Conservation (phyloP, 2,329 filamentous ascomycete genomes). For the Cladobotryum mycophilum region DNA sequence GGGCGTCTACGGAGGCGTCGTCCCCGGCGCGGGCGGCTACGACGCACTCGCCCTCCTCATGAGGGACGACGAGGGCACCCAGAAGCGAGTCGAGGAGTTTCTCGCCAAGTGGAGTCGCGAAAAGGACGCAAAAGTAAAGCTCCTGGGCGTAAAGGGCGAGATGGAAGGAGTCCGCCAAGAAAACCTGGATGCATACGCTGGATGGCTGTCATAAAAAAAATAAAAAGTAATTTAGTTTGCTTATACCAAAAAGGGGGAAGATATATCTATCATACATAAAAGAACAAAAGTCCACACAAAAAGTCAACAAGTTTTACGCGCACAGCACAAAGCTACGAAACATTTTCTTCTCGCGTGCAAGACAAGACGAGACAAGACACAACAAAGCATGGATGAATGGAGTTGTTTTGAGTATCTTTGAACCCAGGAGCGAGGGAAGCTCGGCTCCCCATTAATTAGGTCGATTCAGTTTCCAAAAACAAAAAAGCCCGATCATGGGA, state of each 20-base stretch:
- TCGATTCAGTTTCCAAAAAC: too few relatives aligned
- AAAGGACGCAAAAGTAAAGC: constrained; percentile 56
- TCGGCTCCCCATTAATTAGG: too few relatives aligned
- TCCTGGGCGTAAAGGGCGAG: constrained; percentile 65
- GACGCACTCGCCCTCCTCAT: constrained; percentile 83
- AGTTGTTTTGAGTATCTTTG: not conserved
- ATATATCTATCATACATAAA: too few relatives aligned
- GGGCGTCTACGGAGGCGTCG: constrained; percentile 84
- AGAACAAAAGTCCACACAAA: too few relatives aligned
- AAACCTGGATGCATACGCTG: constrained; percentile 35
- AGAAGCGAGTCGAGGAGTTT: constrained; percentile 53
- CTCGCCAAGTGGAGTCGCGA: constrained; percentile 58
- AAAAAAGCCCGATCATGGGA: too few relatives aligned
- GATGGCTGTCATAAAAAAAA: constrained; percentile 31
- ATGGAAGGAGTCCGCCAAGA: constrained; percentile 58
- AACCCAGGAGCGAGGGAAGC: too few relatives aligned
- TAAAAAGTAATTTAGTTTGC: too few relatives aligned
- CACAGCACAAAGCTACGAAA: too few relatives aligned
- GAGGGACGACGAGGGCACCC: constrained; percentile 61
- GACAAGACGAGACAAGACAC: too few relatives aligned
- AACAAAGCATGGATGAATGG: not conserved
- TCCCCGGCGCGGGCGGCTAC: constrained; percentile 89
- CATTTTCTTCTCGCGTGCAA: too few relatives aligned
- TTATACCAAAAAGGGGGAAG: too few relatives aligned
- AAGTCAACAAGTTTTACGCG: too few relatives aligned